phyloP scores from a whole-genome alignment of 805 yeast genomes.

The Brettanomyces anomalus region DNA sequence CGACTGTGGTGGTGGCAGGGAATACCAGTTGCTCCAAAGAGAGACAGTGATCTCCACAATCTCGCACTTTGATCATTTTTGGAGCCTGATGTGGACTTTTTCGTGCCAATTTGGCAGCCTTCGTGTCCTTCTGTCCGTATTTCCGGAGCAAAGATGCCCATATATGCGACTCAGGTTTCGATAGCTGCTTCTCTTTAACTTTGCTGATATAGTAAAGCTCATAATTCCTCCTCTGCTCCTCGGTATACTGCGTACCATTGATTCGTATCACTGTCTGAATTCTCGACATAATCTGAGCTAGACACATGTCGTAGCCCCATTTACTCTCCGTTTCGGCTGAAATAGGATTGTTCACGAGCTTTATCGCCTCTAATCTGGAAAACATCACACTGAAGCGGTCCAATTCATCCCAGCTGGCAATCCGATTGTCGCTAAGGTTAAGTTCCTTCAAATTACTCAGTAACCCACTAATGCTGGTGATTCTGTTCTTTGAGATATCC shows the following conservation, averaged over 20 bases:
- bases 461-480: not conserved
- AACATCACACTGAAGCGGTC: conserved; percentile 33
- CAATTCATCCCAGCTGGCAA: conserved; percentile 38
- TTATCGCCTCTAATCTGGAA: conserved; percentile 36
- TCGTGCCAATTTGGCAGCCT: not conserved
- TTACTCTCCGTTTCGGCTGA: conserved; percentile 11
- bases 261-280: conserved; percentile 29
- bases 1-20: conserved; percentile 26
- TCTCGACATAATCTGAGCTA: conserved; percentile 15
- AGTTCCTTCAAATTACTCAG: conserved; percentile 20
- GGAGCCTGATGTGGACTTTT: not conserved
- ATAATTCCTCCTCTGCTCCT: conserved; percentile 46
- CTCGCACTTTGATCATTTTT: not conserved
- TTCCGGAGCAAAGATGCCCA: conserved; percentile 36
- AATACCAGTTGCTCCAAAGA: conserved; percentile 16
- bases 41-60: not conserved
- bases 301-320: conserved; percentile 12
- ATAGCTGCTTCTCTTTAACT: conserved; percentile 27
- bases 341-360: conserved; percentile 48
- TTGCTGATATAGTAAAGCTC: conserved; percentile 59
- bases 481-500: conserved; percentile 32
- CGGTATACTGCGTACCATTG: conserved; percentile 48
- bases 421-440: conserved; percentile 44
- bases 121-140: conserved; percentile 22
- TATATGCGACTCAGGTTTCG: conserved; percentile 15